These are phyloP conservation scores for Phoenix roebelenii DNA, from an alignment of 176 grass and related monocot species.

Conservation along the genomic window DNA sequence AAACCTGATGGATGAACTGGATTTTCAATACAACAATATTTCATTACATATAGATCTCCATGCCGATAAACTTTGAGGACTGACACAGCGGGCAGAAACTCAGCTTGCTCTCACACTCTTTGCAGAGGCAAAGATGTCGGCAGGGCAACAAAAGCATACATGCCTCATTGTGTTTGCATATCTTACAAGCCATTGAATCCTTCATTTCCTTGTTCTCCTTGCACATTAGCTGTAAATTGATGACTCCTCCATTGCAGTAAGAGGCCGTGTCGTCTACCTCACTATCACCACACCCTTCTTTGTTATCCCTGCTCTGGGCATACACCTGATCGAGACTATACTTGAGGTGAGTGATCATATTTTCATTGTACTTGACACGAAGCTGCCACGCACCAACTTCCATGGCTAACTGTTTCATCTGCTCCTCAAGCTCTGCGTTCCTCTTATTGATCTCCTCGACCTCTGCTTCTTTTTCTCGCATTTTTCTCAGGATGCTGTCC, in stretches of 20 bases:
- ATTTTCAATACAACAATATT: not conserved
- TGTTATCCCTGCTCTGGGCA: constrained; percentile 80
- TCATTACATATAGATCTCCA: constrained; percentile 97
- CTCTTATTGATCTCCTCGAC: constrained; percentile 79
- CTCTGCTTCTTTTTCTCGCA: constrained; percentile 78
- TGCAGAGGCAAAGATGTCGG: constrained; percentile 93
- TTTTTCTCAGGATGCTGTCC: constrained; percentile 81
- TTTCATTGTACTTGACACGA: constrained; percentile 95
- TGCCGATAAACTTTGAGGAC: constrained; percentile 92
- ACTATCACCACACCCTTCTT: constrained; percentile 94
- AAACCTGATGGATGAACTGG: no score
- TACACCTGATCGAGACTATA: constrained; percentile 88
- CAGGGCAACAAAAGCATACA: constrained; percentile 94
- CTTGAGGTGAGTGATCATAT: constrained; percentile 90
- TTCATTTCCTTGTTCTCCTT: constrained; percentile 52
- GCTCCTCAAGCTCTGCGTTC: constrained; percentile 84
- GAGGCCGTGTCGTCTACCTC: constrained; percentile 95
- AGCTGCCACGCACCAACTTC: constrained; percentile 93
- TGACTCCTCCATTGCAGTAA: constrained; percentile 61
- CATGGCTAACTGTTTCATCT: constrained; percentile 71
- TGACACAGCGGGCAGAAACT: constrained; percentile 89
- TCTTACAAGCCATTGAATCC: constrained; percentile 54
- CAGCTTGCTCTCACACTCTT: constrained; percentile 87
- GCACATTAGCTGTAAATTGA: constrained; percentile 44
- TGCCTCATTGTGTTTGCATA: constrained; percentile 76